These are phyloP conservation scores for Arthrobotrys pseudoclavata DNA, from an alignment of 2,329 filamentous ascomycete genomes.

Conservation along the genomic window DNA sequence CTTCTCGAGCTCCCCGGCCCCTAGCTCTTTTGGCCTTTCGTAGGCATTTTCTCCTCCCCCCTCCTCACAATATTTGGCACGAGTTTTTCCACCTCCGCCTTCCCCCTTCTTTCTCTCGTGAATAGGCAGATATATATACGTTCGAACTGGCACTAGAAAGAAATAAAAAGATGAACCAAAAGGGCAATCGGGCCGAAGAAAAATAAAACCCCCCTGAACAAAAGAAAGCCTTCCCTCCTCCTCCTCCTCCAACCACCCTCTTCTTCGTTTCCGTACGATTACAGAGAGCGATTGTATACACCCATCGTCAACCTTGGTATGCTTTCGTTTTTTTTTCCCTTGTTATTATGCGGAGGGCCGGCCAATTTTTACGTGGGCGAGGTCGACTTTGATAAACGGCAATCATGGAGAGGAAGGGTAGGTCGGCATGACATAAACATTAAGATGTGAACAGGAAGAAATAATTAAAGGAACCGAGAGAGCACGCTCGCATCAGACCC, in stretches of 20 bases:
- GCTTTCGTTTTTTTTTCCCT: too few species aligned
- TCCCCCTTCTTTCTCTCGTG: not conserved
- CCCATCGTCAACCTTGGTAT: too few species aligned
- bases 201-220: too few species aligned
- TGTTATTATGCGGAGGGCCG: too few species aligned
- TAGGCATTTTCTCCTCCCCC: not conserved
- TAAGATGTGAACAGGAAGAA: not conserved
- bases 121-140: constrained; percentile 3
- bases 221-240: too few species aligned
- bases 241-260: too few species aligned
- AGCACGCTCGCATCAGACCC: not conserved
- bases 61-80: not conserved
- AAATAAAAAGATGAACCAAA: not conserved
- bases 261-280: too few species aligned
- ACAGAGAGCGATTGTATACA: too few species aligned
- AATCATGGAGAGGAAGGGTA: not conserved
- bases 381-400: too few species aligned
- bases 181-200: constrained; percentile 7
- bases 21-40: too few species aligned
- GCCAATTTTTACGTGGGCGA: too few species aligned
- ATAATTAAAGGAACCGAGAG: not conserved
- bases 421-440: constrained; percentile 6
- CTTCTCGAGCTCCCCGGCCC: too few species aligned
- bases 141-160: not conserved
- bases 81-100: not conserved